Base-by-base conservation (phyloP, 495 filamentous ascomycete species). In the Acidiella bohemica region DNA sequence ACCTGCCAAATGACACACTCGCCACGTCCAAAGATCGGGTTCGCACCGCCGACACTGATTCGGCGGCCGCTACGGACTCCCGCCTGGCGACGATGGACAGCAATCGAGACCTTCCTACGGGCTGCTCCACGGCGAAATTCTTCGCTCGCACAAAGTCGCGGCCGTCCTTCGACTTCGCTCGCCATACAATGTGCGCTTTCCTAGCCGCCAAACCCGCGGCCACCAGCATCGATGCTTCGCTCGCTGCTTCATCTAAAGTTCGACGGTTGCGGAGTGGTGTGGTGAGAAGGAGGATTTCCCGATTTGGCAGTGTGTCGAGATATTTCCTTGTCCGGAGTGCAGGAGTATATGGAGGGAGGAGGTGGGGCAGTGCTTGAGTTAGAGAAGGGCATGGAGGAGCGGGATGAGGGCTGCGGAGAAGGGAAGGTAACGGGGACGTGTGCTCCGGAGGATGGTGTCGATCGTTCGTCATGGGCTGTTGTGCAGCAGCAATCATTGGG, bases 151-250 rank as follows among this genome's bases (percentile, higher is more conserved):
- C n/a, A n/a, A n/a, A n/a, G n/a, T n/a, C n/a, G n/a, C n/a, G 16
- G 27, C 24, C 25, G 17, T 18, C 40, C 5, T n/a, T 2, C 20
- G 13, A 22, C 16, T 31, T 10, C 8, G 4, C 3, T 7, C 22
- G 8, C 4, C 17, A 13, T 5, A 29, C 36, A 22, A 49, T 49
- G 40, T 49, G 46, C 34, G 23, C 5, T 24, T 43, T 39, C 29
- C 38, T 49, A 34, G 9, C 19, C 20, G 23, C 23, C 46, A 49
- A 34, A 13, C 19, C 14, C 44, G 39, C 39, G 20, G 3, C 1
- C 39, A 44, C 24, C 17, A 34, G 5, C 32, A 43, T 27, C 23
- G 33, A 10, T 44, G 25, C 28, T 33, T 44, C 30, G 46, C 41
- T 9, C 40, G 46, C 34, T 49, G 46, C 40, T 44, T 39, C 23